Evolutionary conservation across 176 grass and related monocot species (phyloP), one percentile per base, ranked within the genome.

Genomic region (Ensete glaucum): DNA sequence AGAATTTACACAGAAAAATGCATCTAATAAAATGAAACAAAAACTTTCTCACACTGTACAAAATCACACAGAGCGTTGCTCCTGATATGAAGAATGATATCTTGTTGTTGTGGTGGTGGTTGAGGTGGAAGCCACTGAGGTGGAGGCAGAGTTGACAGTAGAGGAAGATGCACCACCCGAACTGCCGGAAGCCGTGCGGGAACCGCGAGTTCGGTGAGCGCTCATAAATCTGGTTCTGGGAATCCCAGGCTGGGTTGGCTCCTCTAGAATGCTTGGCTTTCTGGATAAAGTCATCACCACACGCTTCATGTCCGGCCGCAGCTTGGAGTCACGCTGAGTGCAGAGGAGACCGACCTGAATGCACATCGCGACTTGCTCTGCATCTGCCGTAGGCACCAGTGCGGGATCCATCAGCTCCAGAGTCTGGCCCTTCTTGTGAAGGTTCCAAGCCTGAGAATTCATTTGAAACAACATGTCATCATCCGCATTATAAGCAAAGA

Each of bases 221-320:
- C 82, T 76, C 17, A 81, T 63, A 70, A 85, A 94, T 43, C 95
- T 84, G 16, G 90, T 84, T 3, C 88, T 82, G 0, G 88, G 81
- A 21, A 79, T 76, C 11, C 86, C 95, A 0, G 95, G 95, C 75
- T 84, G 63, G 24, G 75, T 89, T 49, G 95, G 95, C 66, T 94
- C 90, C 64, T 94, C 90, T 9, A 99, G 69, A 49, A 80, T 84
- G 73, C 84, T 91, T 17, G 84, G 88, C 73, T 84, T 94, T 70
- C 87, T 91, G 51, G 90, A 99, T 22, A 99, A 76, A 63, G 89
- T 87, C 51, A 99, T 82, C 5, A 91, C 84, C 17, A 91, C 88
- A 52, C 88, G 79, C 79, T 89, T 99, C 95, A 99, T 99, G 88
- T 94, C 88, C 5, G 86, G 95, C 16, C 95, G 82, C 54, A 81